phyloP scores from a whole-genome alignment of 2,329 filamentous ascomycete species.

The Arthrobotrys megalospora region DNA sequence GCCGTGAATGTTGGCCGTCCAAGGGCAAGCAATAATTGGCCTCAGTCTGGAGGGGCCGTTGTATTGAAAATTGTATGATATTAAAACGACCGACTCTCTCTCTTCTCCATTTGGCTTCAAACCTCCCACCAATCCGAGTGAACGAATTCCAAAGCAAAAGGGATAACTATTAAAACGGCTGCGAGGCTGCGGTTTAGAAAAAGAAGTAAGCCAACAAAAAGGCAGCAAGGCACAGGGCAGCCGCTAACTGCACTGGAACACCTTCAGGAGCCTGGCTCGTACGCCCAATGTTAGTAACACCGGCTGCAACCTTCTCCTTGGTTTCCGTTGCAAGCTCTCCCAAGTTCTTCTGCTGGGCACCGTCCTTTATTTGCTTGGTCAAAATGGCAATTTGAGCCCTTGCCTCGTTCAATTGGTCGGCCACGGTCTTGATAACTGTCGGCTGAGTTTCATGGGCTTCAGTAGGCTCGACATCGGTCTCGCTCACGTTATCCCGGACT shows the following conservation, averaged over 20 bases:
- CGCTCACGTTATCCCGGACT: constrained; percentile 63
- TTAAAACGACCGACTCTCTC: constrained; percentile 17
- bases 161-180: constrained; percentile 31
- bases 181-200: constrained; percentile 75
- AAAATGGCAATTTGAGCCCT: constrained; percentile 80
- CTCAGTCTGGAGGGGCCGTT: constrained; percentile 3
- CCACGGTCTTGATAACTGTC: constrained; percentile 75
- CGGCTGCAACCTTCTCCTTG: constrained; percentile 70
- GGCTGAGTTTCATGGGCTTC: constrained; percentile 66
- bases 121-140: constrained; percentile 10
- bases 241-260: constrained; percentile 88
- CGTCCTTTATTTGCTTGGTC: constrained; percentile 76
- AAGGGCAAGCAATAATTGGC: constrained; percentile 10
- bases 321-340: constrained; percentile 71
- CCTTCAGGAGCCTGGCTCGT: constrained; percentile 76
- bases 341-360: constrained; percentile 83
- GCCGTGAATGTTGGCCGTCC: background rate
- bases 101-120: background rate
- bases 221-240: constrained; percentile 85
- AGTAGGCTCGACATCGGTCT: constrained; percentile 64
- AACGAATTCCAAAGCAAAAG: constrained; percentile 21
- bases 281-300: constrained; percentile 70
- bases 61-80: constrained; percentile 8
- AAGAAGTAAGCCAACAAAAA: constrained; percentile 97
- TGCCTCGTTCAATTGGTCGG: constrained; percentile 81